These are phyloP conservation scores for Barnettozyma populi DNA, from an alignment of 805 yeast genomes.

Conservation along the genomic window DNA sequence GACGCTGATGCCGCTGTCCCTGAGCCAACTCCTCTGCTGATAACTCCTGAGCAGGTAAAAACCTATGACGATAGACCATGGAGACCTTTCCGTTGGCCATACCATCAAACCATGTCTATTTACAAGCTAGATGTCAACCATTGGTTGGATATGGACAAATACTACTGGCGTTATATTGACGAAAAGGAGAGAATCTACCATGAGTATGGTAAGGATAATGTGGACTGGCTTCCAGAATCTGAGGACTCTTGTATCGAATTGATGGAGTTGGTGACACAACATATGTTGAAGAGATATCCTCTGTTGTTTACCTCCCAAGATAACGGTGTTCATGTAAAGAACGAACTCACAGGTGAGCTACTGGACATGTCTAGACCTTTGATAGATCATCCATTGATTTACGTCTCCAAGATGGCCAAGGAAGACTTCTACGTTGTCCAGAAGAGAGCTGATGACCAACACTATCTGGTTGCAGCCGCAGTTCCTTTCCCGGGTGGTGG, in stretches of 20 bases:
- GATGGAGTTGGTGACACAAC: constrained; percentile 56
- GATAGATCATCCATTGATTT: constrained; percentile 57
- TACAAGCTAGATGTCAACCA: constrained; percentile 66
- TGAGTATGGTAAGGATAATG: constrained; percentile 53
- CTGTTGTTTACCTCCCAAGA: constrained; percentile 47
- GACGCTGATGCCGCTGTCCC: constrained; percentile 9
- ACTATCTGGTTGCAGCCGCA: constrained; percentile 66
- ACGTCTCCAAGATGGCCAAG: constrained; percentile 64
- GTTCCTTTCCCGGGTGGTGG: constrained; percentile 80
- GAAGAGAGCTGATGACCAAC: constrained; percentile 50
- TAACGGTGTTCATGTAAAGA: constrained; percentile 47
- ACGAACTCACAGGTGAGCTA: constrained; percentile 56
- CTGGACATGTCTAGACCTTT: constrained; percentile 57
- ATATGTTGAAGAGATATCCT: constrained; percentile 60
- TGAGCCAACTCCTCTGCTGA: constrained; percentile 49
- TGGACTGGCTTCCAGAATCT: constrained; percentile 63
- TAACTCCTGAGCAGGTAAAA: constrained; percentile 62
- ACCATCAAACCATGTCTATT: constrained; percentile 74
- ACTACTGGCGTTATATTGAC: constrained; percentile 58
- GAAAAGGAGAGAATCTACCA: constrained; percentile 57
- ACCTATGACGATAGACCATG: constrained; percentile 71
- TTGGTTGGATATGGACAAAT: constrained; percentile 79
- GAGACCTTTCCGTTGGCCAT: constrained; percentile 79
- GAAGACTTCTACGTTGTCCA: constrained; percentile 67
- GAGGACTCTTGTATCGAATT: constrained; percentile 57